Evolutionary conservation across 306 rosid species (phyloP).

Genomic region (Dicorynia guianensis): DNA sequence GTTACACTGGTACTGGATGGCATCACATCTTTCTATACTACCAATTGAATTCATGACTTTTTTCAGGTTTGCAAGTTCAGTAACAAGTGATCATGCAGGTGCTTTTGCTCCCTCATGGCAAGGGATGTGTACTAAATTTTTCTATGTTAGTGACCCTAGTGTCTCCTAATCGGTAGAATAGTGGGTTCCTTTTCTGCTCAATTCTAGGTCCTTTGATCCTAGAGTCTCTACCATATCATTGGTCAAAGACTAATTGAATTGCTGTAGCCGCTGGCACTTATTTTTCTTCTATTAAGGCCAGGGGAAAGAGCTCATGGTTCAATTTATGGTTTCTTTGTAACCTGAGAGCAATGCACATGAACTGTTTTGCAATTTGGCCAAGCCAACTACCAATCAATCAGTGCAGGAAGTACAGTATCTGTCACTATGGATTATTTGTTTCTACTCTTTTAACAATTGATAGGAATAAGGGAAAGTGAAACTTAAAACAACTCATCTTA

Average conservation of each 20-base stretch:
- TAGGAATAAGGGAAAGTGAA: background rate
- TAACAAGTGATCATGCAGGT: background rate
- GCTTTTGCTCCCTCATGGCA: background rate
- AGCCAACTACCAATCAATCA: background rate
- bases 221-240: conserved; percentile 5
- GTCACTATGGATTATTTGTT: background rate
- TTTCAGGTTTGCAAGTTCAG: background rate
- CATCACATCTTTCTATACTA: background rate
- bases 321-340: background rate
- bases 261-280: background rate
- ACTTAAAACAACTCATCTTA: too few relatives aligned
- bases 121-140: conserved; percentile 11
- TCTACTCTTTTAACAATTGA: background rate
- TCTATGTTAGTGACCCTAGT: conserved; percentile 27
- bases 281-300: background rate
- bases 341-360: background rate
- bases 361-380: background rate
- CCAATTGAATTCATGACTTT: background rate
- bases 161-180: conserved; percentile 33
- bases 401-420: background rate
- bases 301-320: background rate
- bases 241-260: conserved; percentile 3
- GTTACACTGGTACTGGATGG: background rate
- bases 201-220: conserved; percentile 9
- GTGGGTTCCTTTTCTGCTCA: conserved; percentile 17